These are phyloP conservation scores for Yarrowia keelungensis DNA, from an alignment of 805 yeast species.

Conservation along the genomic window DNA sequence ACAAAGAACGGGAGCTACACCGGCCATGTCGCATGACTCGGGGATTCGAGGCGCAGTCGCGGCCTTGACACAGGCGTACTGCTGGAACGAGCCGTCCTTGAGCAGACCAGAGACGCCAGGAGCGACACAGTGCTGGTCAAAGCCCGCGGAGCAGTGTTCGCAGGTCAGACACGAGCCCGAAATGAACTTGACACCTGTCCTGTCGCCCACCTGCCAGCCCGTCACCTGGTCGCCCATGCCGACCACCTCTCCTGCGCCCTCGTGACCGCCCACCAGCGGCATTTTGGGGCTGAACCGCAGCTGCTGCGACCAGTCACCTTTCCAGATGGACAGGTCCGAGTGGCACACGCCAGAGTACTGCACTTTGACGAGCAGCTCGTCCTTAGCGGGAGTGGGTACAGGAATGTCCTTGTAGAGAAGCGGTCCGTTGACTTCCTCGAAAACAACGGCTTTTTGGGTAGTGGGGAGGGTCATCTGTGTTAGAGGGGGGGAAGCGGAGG, in stretches of 20 bases:
- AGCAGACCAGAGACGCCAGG: slow-evolving; percentile 87
- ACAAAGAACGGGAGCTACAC: slow-evolving; percentile 81
- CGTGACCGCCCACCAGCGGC: slow-evolving; percentile 88
- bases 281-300: slow-evolving; percentile 80
- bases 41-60: slow-evolving; percentile 85
- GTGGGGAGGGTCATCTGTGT: slow-evolving; percentile 55
- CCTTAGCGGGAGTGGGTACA: slow-evolving; percentile 78
- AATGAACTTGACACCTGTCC: slow-evolving; percentile 85
- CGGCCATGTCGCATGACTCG: slow-evolving; percentile 73
- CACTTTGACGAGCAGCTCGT: slow-evolving; percentile 79
- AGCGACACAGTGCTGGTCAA: slow-evolving; percentile 72
- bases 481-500: neutral
- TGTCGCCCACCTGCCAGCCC: slow-evolving; percentile 78
- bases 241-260: slow-evolving; percentile 87
- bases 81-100: slow-evolving; percentile 90
- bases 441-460: slow-evolving; percentile 74
- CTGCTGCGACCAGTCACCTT: slow-evolving; percentile 93
- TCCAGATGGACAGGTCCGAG: slow-evolving; percentile 92
- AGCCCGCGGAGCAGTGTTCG: slow-evolving; percentile 71
- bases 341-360: slow-evolving; percentile 93
- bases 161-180: slow-evolving; percentile 78
- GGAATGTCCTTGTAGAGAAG: slow-evolving; percentile 74
- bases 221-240: slow-evolving; percentile 72
- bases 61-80: slow-evolving; percentile 88
- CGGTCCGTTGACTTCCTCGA: slow-evolving; percentile 69